Conservation (phyloP, 2,329 filamentous ascomycete species). For the Sphaerulina populicola region DNA sequence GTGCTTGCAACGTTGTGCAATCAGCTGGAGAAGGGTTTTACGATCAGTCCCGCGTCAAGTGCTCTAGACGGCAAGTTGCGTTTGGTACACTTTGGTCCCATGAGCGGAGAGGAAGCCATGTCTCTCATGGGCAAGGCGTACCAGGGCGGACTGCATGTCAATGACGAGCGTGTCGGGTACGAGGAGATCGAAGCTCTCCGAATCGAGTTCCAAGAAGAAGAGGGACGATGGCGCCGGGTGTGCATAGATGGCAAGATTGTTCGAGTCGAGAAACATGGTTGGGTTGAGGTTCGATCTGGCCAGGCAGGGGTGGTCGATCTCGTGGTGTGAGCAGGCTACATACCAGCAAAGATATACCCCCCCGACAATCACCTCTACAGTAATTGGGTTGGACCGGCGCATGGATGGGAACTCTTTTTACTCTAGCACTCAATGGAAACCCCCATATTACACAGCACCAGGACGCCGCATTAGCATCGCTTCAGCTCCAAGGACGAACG, state of each 20-base stretch:
- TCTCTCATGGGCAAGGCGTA: conserved; percentile 62
- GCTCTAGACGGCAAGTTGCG: conserved; percentile 64
- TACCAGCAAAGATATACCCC: neutral
- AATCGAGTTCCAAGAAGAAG: conserved; percentile 59
- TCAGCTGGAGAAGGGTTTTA: conserved; percentile 71
- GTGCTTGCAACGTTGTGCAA: conserved; percentile 68
- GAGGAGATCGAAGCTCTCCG: conserved; percentile 58
- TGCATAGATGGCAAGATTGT: conserved; percentile 92
- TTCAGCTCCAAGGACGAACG: neutral
- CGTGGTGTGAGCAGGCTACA: conserved; percentile 6
- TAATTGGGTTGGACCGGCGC: neutral
- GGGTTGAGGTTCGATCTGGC: conserved; percentile 56
- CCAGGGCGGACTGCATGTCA: conserved; percentile 48
- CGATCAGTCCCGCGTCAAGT: conserved; percentile 64
- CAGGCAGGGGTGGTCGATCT: conserved; percentile 35
- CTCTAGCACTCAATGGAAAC: neutral
- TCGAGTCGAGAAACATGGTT: conserved; percentile 59
- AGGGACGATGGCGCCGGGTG: conserved; percentile 70
- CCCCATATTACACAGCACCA: neutral
- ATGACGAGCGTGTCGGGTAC: conserved; percentile 56
- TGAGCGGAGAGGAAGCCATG: conserved; percentile 61
- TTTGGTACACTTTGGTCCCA: conserved; percentile 65
- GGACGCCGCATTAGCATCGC: neutral
- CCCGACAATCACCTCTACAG: neutral
- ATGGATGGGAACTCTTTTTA: neutral